A percentile compares a stretch with the other conserved stretches of the same genome.
Evolutionary conservation across 106 monocot genomes (phyloP).

Genomic region (Amphibolis antarctica): DNA sequence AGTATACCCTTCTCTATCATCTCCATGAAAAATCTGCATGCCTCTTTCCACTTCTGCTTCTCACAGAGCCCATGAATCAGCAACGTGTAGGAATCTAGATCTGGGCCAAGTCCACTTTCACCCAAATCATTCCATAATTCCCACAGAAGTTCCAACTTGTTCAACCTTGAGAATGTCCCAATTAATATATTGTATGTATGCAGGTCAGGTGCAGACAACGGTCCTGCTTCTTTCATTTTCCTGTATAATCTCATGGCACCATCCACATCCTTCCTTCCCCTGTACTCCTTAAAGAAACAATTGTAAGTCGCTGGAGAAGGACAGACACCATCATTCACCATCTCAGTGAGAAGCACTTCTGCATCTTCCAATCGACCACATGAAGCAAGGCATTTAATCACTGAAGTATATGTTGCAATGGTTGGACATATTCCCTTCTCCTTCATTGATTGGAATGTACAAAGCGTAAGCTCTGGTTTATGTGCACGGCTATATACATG

Average conservation of each 20-base stretch:
- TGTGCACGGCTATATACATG: conserved; percentile 93
- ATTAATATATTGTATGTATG: conserved; percentile 75
- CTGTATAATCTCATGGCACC: conserved; percentile 53
- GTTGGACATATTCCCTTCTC: conserved; percentile 77
- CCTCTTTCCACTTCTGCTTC: conserved; percentile 69
- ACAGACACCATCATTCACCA: conserved; percentile 38
- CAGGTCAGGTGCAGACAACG: conserved; percentile 36
- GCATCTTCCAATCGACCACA: conserved; percentile 87
- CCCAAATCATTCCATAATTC: conserved; percentile 84
- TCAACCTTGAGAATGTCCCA: conserved; percentile 49
- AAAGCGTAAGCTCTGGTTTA: conserved; percentile 60
- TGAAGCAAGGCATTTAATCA: conserved; percentile 81
- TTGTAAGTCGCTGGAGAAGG: conserved; percentile 77
- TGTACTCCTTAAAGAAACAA: conserved; percentile 95
- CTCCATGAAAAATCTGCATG: conserved; percentile 85
- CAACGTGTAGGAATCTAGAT: conserved; percentile 77
- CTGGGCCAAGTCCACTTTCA: conserved; percentile 52
- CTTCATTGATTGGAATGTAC: conserved; percentile 50
- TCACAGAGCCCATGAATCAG: conserved; percentile 74
- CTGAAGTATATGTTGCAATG: conserved; percentile 81
- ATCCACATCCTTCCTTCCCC: conserved; percentile 61
- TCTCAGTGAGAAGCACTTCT: conserved; percentile 61
- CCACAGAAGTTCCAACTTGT: conserved; percentile 24
- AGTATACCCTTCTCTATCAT: conserved; percentile 97
- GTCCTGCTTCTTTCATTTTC: conserved; percentile 52